Evolutionary conservation across 257 asterid genomes (phyloP), one percentile per base, ranked within the genome.

Genomic region (Solanum etuberosum): DNA sequence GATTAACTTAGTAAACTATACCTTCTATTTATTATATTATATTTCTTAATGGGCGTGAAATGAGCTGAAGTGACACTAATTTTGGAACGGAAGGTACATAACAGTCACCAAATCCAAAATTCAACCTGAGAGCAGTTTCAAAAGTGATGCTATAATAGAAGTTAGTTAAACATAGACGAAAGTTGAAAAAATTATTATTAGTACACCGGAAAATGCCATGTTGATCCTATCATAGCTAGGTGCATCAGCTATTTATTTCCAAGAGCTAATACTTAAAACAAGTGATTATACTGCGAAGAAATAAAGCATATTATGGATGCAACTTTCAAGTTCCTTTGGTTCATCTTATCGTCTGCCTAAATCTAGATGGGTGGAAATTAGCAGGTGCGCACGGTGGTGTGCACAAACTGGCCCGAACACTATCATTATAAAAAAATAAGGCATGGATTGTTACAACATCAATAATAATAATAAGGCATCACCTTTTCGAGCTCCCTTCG

Each of bases 401-500:
- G 83, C 40, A 16, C 84, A 78, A 78, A 25, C 37, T 78, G 1
- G n/a, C 2, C 38, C 25, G 1, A 27, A 2, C 65, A 0, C 37
- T 34, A 46, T 34, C 27, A 46, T 7, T 27, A 78, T 46, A 43
- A 43, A 68, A 16, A 25, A 31, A 18, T 16, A 46, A 80, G 37
- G 37, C 20, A 46, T 46, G 67, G 42, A 46, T 29, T 43, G 67
- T 46, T 18, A 29, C 9, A 16, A 29, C 68, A 78, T 78, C 84
- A 42, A 78, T 43, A 15, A 40, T 43, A 27, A 4, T 25, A n/a
- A n/a, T n/a, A 72, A 38, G 16, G 29, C 12, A 18, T 46, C 42
- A 94, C 99, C 98, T 94, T 96, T 91, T 96, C 95, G 15, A 96
- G 95, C 88, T 97, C 99, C 82, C 91, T 95, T 87, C 93, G 91